Evolutionary conservation across 306 rosid genomes (phyloP).

Genomic region (Hippophae rhamnoides): DNA sequence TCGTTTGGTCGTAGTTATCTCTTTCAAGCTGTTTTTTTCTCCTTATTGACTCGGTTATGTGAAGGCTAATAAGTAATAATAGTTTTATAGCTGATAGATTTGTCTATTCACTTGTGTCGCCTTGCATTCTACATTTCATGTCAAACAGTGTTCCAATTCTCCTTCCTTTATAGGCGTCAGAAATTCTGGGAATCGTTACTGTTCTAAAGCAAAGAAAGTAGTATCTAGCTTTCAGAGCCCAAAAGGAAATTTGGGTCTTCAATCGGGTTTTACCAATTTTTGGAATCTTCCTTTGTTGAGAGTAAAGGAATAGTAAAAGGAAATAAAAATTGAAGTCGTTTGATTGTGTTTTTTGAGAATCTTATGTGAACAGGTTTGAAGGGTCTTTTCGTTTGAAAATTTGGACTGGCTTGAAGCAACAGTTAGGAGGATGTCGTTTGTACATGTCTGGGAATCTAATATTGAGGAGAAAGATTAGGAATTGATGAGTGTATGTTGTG

Average conservation of each 20-base stretch:
- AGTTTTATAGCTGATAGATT: slow-evolving; percentile 12
- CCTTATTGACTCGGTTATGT: slow-evolving; percentile 40
- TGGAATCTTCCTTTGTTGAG: slow-evolving; percentile 19
- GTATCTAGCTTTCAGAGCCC: slow-evolving; percentile 49
- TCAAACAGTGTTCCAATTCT: slow-evolving; percentile 24
- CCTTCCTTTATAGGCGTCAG: slow-evolving; percentile 17
- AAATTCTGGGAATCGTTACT: slow-evolving; percentile 2
- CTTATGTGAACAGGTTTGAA: slow-evolving; percentile 29
- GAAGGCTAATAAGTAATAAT: slow-evolving; percentile 32
- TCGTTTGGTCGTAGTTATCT: slow-evolving; percentile 23
- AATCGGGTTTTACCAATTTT: slow-evolving; percentile 20
- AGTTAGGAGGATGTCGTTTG: slow-evolving; percentile 28
- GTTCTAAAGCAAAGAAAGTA: slow-evolving; percentile 9
- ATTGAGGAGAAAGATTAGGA: slow-evolving; percentile 30
- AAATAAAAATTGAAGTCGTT: slow-evolving; percentile 22
- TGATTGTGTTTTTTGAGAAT: slow-evolving; percentile 10
- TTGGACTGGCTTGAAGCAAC: slow-evolving; percentile 16
- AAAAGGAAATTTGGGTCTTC: slow-evolving; percentile 28
- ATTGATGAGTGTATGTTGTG: slow-evolving; percentile 22
- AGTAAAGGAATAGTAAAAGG: slow-evolving; percentile 21
- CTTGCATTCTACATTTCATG: slow-evolving; percentile 14
- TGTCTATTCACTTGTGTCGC: slow-evolving; percentile 26
- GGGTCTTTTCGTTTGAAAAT: slow-evolving; percentile 35
- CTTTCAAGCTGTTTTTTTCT: slow-evolving; percentile 28
- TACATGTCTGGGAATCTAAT: slow-evolving; percentile 26